These are phyloP conservation scores for Fusarium gaditjirri DNA, from an alignment of 2,329 filamentous ascomycete genomes.

Conservation along the genomic window DNA sequence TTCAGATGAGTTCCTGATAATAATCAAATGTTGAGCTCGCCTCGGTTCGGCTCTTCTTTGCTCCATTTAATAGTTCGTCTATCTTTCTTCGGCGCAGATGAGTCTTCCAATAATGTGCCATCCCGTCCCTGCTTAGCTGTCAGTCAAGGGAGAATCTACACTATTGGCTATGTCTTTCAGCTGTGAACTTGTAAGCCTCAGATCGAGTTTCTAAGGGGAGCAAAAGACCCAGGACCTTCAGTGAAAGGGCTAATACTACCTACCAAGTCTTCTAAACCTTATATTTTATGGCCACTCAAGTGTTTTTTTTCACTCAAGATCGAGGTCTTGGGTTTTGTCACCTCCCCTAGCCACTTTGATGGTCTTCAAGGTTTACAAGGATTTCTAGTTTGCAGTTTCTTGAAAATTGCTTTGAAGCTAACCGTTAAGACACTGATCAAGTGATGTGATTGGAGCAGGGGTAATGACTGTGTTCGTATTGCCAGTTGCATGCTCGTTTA, in stretches of 20 bases:
- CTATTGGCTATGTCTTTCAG: conserved; percentile 35
- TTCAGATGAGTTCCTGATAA: conserved; percentile 16
- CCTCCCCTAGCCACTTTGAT: background rate
- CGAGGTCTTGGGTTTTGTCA: background rate
- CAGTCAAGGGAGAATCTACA: conserved; percentile 24
- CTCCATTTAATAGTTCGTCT: conserved; percentile 10
- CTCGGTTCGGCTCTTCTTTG: background rate
- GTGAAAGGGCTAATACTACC: background rate
- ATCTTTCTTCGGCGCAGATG: background rate
- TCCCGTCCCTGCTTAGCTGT: conserved; percentile 23
- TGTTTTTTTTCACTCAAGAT: background rate
- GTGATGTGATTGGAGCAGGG: conserved; percentile 24
- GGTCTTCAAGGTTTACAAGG: conserved; percentile 10
- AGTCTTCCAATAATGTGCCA: conserved; percentile 23
- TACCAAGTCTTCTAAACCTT: background rate
- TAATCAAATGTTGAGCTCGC: background rate
- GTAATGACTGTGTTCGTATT: conserved; percentile 15
- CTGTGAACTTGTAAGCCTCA: conserved; percentile 30
- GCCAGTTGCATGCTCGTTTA: conserved; percentile 11
- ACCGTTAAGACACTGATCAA: conserved; percentile 14
- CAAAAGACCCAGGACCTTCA: background rate
- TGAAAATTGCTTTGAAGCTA: conserved; percentile 3
- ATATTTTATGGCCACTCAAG: no score
- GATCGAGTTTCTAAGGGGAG: background rate
- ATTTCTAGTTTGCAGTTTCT: conserved; percentile 16